These are phyloP conservation scores for Hymenoscyphus salicellus DNA, from an alignment of 2,329 filamentous ascomycete species.

Conservation along the genomic window DNA sequence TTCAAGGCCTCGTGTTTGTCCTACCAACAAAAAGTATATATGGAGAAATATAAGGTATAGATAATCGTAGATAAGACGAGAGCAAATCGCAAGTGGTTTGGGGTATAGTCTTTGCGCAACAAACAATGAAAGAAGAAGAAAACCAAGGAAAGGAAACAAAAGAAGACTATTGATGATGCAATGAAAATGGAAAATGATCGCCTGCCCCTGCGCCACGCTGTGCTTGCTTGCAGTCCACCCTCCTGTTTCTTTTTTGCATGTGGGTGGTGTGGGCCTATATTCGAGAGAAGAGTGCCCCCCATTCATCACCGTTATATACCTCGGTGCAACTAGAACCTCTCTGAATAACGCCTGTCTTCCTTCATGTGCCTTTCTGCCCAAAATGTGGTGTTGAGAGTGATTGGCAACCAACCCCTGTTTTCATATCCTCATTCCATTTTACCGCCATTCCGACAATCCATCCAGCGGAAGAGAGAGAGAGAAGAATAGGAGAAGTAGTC, in stretches of 20 bases:
- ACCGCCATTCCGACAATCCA: constrained; percentile 16
- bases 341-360: constrained; percentile 7
- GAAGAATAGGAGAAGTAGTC: constrained; percentile 4
- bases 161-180: not conserved
- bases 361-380: not conserved
- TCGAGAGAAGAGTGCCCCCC: not conserved
- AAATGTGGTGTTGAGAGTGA: not conserved
- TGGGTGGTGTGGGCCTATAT: constrained; percentile 1
- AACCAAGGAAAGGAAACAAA: not conserved
- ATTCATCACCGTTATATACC: constrained; percentile 6
- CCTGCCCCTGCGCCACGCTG: constrained; percentile 3
- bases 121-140: not conserved
- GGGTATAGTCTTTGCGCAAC: constrained; percentile 3
- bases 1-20: not conserved
- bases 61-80: not conserved
- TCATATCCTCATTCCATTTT: constrained; percentile 5
- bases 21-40: constrained; percentile 1
- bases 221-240: not conserved
- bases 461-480: constrained; percentile 18
- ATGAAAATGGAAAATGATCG: not conserved
- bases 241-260: not conserved
- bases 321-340: constrained; percentile 1
- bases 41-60: constrained; percentile 2
- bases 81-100: constrained; percentile 2
- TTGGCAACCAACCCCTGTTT: constrained; percentile 3